Percentiles rank a stretch among this genome's conserved stretches.
These are phyloP conservation scores for Penicillium sp. DNA, from an alignment of 2,329 filamentous ascomycete genomes.

Conservation along the genomic window DNA sequence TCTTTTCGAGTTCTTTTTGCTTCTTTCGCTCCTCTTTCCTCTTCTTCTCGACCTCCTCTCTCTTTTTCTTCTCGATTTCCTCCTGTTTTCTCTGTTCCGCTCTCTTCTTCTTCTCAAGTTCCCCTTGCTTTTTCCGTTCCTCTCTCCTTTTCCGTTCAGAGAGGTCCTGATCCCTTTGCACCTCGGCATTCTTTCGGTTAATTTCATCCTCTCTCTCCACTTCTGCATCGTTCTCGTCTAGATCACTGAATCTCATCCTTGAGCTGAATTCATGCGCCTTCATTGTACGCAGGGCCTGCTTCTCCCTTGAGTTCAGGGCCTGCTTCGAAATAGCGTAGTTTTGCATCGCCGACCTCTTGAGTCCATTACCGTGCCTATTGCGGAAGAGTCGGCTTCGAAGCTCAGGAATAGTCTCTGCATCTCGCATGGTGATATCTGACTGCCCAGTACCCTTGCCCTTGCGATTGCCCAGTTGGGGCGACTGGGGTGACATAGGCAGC, in stretches of 20 bases:
- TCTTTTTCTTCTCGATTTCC: background rate
- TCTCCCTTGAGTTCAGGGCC: background rate
- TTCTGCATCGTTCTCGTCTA: background rate
- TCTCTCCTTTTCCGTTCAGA: background rate
- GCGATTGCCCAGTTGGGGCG: background rate
- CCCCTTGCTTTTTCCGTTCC: no score
- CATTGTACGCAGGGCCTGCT: background rate
- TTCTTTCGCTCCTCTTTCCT: background rate
- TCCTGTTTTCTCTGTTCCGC: background rate
- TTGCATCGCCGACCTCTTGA: background rate
- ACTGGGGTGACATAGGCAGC: background rate
- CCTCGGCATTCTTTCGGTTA: background rate
- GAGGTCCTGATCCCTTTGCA: background rate
- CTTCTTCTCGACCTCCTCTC: background rate
- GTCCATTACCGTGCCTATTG: background rate
- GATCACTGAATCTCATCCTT: background rate
- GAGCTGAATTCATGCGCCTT: background rate
- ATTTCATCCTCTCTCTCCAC: background rate
- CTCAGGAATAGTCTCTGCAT: background rate
- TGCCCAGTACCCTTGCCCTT: background rate
- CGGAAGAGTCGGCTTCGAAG: background rate
- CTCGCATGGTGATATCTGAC: background rate
- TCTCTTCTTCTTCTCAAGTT: no score
- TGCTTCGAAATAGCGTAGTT: conserved; percentile 1
- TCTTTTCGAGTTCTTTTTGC: background rate